Base-by-base conservation (phyloP, 805 yeast species). In the Cyberlindnera lachancei region DNA sequence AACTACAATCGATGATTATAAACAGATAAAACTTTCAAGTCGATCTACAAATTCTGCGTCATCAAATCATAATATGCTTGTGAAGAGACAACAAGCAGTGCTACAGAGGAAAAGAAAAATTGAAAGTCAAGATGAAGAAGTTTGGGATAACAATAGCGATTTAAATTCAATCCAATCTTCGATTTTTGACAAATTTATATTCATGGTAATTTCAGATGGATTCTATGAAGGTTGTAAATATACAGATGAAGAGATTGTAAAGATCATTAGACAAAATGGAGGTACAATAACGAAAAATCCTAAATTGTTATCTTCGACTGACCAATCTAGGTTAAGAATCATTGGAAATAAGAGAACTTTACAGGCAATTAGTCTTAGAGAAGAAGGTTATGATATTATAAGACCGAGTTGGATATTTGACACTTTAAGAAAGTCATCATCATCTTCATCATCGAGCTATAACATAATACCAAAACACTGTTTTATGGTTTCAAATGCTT, bases 381-480 rank as follows among this genome's bases (percentile, higher is more conserved):
- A 59, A n/a, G 36, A 53, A 13, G 81, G 81, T 0, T 71, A 66
- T 43, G 83, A 79, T 45, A 61, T 90, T 0, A 49, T 86, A 7
- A 65, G 56, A 31, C 86, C 94, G 1, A 52, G 58, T 19, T 90
- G 95, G 95, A 51, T 85, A 6, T 61, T 74, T 27, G 88, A 83
- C 42, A 75, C 92, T 44, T 57, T 83, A 3, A 46, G 52, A 13
- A 50, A 59, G 11, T 45, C 52, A 2, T 31, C 44, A 3, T 28
- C 75, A 2, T 53, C 84, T 1, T n/a, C n/a, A n/a, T n/a, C n/a
- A n/a, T n/a, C n/a, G n/a, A n/a, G n/a, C n/a, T n/a, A n/a, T n/a
- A 66, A 65, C 3, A 42, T 81, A 6, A 94, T 83, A 42, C 81
- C 84, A 1, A 48, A 53, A 15, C 79, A 84, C 45, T 60, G 79